These are phyloP conservation scores for Aquilaria yunnanensis DNA, from an alignment of 345 rosid genomes.

Conservation along the genomic window DNA sequence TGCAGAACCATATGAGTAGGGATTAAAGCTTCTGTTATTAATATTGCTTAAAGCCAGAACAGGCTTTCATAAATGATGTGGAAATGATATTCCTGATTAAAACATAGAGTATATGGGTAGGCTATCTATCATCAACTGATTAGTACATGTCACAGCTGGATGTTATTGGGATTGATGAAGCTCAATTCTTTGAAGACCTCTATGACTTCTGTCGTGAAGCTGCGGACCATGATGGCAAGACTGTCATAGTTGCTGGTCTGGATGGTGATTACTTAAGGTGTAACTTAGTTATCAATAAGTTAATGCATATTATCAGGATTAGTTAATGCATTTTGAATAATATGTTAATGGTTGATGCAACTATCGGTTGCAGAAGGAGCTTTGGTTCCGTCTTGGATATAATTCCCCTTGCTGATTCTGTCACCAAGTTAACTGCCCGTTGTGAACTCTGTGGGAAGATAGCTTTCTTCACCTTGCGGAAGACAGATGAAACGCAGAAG, in stretches of 20 bases:
- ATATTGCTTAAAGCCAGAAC: no score
- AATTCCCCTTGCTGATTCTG: conserved; percentile 77
- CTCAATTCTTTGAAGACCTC: conserved; percentile 80
- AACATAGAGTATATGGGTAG: neutral
- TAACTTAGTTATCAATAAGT: neutral
- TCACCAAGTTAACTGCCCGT: conserved; percentile 65
- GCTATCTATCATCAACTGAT: neutral
- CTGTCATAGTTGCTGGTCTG: conserved; percentile 78
- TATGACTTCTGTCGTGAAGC: conserved; percentile 85
- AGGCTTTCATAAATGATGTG: no score
- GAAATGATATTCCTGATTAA: no score
- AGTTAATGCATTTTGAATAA: no score
- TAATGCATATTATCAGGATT: no score
- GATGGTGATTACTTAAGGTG: conserved; percentile 89
- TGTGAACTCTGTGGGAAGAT: conserved; percentile 76
- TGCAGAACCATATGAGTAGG: no score
- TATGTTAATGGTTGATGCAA: conserved; percentile 3
- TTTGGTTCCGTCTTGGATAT: conserved; percentile 79
- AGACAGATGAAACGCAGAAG: conserved; percentile 57
- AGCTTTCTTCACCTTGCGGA: conserved; percentile 73
- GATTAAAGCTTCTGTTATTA: no score
- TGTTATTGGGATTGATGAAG: conserved; percentile 95
- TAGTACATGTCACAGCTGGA: conserved; percentile 46
- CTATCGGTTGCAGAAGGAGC: conserved; percentile 43
- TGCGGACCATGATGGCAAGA: conserved; percentile 79